Evolutionary conservation across 345 rosid genomes (phyloP).

Genomic region (Boechera stricta): DNA sequence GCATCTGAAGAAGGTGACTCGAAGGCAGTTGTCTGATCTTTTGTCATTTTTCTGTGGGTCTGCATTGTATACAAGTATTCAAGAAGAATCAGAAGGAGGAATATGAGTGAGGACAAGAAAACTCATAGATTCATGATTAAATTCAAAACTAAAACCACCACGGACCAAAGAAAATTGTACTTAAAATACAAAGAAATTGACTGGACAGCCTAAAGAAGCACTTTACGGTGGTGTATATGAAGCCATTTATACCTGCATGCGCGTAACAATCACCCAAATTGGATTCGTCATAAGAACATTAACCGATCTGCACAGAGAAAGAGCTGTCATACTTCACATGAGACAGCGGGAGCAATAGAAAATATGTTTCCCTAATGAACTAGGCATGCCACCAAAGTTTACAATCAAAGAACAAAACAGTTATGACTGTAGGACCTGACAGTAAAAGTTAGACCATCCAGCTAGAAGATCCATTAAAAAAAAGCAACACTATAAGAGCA

Average conservation of each 20-base stretch:
- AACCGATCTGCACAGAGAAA: conserved; percentile 62
- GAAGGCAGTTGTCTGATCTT: conserved; percentile 39
- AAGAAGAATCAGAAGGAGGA: conserved; percentile 20
- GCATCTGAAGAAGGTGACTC: conserved; percentile 53
- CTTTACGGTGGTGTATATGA: not conserved
- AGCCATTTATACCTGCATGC: conserved; percentile 81
- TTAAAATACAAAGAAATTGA: not conserved
- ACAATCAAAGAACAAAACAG: not conserved
- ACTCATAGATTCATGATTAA: not conserved
- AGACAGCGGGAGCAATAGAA: conserved; percentile 2
- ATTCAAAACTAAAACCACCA: conserved; percentile 2
- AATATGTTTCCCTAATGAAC: not conserved
- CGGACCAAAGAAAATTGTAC: not conserved
- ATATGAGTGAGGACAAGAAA: conserved; percentile 12
- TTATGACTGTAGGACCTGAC: not conserved
- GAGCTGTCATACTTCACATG: conserved; percentile 33
- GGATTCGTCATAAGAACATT: conserved; percentile 96
- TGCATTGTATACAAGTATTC: conserved; percentile 47
- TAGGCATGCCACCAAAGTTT: conserved; percentile 20
- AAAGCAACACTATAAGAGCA: conserved; percentile 17
- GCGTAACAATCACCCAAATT: conserved; percentile 96
- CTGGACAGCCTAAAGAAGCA: not conserved
- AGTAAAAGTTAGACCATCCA: conserved; percentile 18
- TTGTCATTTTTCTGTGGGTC: conserved; percentile 75
- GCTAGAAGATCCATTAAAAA: conserved; percentile 18